Conservation (phyloP, 108 stramenopile genomes). For the Mayamaea pseudoterrestris region DNA sequence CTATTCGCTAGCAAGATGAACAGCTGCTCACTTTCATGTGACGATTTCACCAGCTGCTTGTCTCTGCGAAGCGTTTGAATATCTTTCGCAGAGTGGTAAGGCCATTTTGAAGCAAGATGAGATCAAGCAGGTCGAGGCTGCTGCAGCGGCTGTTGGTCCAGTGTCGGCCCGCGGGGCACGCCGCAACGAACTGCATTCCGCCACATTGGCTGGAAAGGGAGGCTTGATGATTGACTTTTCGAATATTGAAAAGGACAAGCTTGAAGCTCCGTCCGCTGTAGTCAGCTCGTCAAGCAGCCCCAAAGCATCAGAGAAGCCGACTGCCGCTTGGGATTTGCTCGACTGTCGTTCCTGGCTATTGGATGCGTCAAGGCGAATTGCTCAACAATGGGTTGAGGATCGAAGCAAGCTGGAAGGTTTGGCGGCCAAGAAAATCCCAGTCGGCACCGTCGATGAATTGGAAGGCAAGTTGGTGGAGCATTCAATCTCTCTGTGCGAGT, state of each 20-base stretch:
- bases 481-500: slow-evolving; percentile 55
- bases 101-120: slow-evolving; percentile 52
- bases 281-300: neutral
- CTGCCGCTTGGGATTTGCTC: slow-evolving; percentile 65
- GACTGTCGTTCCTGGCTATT: slow-evolving; percentile 73
- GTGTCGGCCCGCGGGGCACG: slow-evolving; percentile 37
- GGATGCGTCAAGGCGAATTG: slow-evolving; percentile 66
- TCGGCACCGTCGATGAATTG: slow-evolving; percentile 57
- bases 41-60: too few species aligned
- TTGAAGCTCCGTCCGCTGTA: neutral
- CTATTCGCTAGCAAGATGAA: slow-evolving; percentile 21
- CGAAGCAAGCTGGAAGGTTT: slow-evolving; percentile 21
- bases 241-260: slow-evolving; percentile 8
- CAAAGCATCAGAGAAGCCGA: slow-evolving; percentile 33
- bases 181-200: slow-evolving; percentile 67
- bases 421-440: slow-evolving; percentile 27
- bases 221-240: slow-evolving; percentile 56
- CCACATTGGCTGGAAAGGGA: slow-evolving; percentile 71
- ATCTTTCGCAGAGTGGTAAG: slow-evolving; percentile 54
- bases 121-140: slow-evolving; percentile 10
- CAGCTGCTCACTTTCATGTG: too few species aligned
- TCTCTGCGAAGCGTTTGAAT: slow-evolving; percentile 75
- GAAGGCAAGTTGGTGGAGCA: slow-evolving; percentile 72
- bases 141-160: slow-evolving; percentile 5
- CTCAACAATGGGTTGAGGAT: slow-evolving; percentile 62